A percentile compares a stretch with the other conserved stretches of the same genome.
phyloP scores from a whole-genome alignment of 306 rosid species.

The Vigna mungo region DNA sequence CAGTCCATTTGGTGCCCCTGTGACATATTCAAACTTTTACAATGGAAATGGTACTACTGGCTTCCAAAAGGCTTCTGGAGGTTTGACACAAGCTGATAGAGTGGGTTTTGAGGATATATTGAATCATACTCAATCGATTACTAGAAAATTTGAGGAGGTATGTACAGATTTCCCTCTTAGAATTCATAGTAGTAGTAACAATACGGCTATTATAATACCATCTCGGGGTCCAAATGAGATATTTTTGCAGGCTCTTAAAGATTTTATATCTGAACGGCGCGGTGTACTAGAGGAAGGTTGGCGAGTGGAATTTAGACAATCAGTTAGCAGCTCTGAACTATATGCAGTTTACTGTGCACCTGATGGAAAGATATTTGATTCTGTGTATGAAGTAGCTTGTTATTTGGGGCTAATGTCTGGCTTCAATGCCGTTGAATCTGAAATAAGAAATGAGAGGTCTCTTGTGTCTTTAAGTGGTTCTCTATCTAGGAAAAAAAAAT shows the following conservation, averaged over 20 bases:
- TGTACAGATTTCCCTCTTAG: slow-evolving; percentile 63
- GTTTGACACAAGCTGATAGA: slow-evolving; percentile 65
- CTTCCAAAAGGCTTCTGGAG: slow-evolving; percentile 66
- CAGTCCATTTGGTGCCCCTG: slow-evolving; percentile 75
- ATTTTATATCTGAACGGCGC: slow-evolving; percentile 79
- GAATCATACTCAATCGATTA: slow-evolving; percentile 60
- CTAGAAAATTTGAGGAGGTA: slow-evolving; percentile 69
- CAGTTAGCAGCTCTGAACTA: slow-evolving; percentile 66
- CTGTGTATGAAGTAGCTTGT: slow-evolving; percentile 93
- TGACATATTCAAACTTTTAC: slow-evolving; percentile 66
- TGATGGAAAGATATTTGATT: slow-evolving; percentile 90
- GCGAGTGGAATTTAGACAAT: slow-evolving; percentile 86
- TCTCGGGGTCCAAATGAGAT: slow-evolving; percentile 66
- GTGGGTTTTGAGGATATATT: slow-evolving; percentile 76
- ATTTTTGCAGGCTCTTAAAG: slow-evolving; percentile 90
- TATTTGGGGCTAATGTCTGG: slow-evolving; percentile 82
- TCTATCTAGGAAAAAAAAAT: slow-evolving; percentile 74
- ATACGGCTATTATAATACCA: slow-evolving; percentile 58
- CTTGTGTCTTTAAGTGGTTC: slow-evolving; percentile 57
- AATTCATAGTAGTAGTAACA: slow-evolving; percentile 62
- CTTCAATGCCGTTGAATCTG: slow-evolving; percentile 63
- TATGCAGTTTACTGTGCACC: slow-evolving; percentile 96
- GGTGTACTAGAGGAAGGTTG: slow-evolving; percentile 97
- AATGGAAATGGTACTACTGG: slow-evolving; percentile 68
- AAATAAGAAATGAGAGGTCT: slow-evolving; percentile 65